Evolutionary conservation across 306 rosid genomes (phyloP).

Genomic region (Castanospermum australe): DNA sequence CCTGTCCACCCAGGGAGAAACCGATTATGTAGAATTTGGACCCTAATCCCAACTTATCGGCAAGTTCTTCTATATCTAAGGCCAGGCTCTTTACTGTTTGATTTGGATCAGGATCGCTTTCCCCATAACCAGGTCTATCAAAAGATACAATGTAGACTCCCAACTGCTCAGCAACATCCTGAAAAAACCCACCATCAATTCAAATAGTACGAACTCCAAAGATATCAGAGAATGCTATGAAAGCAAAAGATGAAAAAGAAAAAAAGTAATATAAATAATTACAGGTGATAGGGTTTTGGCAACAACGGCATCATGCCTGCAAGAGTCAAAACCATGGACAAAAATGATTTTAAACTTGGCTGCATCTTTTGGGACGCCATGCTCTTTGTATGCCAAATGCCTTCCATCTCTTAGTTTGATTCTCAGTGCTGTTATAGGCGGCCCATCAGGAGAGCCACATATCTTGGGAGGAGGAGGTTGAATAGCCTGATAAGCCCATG

Average conservation of each 20-base stretch:
- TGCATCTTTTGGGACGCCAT: slow-evolving; percentile 66
- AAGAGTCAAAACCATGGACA: slow-evolving; percentile 60
- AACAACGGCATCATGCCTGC: slow-evolving; percentile 64
- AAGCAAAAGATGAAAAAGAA: not conserved
- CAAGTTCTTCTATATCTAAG: slow-evolving; percentile 75
- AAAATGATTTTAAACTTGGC: slow-evolving; percentile 65
- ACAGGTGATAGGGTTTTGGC: slow-evolving; percentile 60
- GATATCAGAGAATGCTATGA: not conserved
- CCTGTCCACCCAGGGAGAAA: slow-evolving; percentile 66
- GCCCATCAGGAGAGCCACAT: slow-evolving; percentile 82
- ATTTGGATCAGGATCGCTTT: slow-evolving; percentile 82
- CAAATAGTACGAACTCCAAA: not conserved
- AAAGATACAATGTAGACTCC: slow-evolving; percentile 65
- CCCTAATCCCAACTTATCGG: slow-evolving; percentile 68
- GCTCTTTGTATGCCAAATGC: slow-evolving; percentile 80
- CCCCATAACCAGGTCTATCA: slow-evolving; percentile 88
- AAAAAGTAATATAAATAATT: slow-evolving; percentile 10
- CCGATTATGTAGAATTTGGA: slow-evolving; percentile 69
- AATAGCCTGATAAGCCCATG: slow-evolving; percentile 75
- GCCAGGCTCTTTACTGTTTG: slow-evolving; percentile 61
- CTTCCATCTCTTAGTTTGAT: slow-evolving; percentile 86
- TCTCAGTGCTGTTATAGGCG: slow-evolving; percentile 69
- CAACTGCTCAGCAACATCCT: slow-evolving; percentile 54
- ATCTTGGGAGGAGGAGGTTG: slow-evolving; percentile 74
- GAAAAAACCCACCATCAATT: slow-evolving; percentile 12